phyloP scores from a whole-genome alignment of 148 eudicot genomes.

The Rhododendron henanense region DNA sequence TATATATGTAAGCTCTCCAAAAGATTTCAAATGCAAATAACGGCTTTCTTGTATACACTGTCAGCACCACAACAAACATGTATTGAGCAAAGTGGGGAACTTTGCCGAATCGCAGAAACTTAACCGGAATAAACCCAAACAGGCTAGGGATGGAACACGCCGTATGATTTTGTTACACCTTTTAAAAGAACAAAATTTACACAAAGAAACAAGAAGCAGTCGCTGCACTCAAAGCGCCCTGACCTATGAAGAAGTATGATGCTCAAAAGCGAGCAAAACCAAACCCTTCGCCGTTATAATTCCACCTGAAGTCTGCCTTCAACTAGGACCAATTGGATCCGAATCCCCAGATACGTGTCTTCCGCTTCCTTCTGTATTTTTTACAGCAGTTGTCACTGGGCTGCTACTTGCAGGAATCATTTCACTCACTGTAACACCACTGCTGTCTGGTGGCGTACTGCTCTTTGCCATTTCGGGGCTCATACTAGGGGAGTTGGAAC shows the following conservation, averaged over 20 bases:
- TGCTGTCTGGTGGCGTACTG: conserved; percentile 20
- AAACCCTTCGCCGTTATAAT: neutral
- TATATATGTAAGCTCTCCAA: too few relatives aligned
- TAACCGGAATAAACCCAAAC: neutral
- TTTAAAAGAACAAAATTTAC: neutral
- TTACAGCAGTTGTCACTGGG: conserved; percentile 23
- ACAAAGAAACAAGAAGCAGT: neutral
- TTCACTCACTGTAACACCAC: conserved; percentile 25
- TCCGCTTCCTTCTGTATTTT: conserved; percentile 21
- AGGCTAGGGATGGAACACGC: neutral
- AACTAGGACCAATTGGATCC: neutral
- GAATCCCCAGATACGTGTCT: neutral
- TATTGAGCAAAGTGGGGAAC: neutral
- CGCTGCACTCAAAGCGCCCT: neutral
- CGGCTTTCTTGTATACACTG: neutral
- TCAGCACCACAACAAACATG: neutral
- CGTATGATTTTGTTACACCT: neutral
- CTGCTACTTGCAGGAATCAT: conserved; percentile 13
- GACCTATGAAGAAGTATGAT: neutral
- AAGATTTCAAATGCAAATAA: neutral
- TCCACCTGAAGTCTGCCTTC: neutral
- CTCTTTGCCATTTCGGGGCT: conserved; percentile 22
- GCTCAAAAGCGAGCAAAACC: neutral
- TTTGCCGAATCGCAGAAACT: neutral
- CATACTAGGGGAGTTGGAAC: conserved; percentile 22